Evolutionary conservation across 441 rosid genomes (phyloP).

Genomic region (Gossypium trilobum): DNA sequence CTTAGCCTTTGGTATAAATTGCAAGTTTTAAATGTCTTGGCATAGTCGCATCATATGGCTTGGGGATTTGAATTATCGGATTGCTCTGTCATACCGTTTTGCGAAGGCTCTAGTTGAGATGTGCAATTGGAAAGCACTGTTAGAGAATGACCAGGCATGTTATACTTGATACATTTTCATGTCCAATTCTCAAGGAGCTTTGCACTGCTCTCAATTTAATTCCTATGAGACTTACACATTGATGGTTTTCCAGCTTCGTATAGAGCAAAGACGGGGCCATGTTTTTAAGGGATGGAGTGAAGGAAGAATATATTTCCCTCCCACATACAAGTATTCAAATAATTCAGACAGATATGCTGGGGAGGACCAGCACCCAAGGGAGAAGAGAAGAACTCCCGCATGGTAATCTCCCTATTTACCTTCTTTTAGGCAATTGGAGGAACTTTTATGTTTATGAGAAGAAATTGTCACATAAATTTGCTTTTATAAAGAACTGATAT

Average conservation of each 20-base stretch:
- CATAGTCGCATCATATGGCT: conserved; percentile 89
- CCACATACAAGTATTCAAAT: conserved; percentile 92
- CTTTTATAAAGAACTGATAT: not conserved
- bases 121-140: conserved; percentile 81
- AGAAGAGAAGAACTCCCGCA: conserved; percentile 92
- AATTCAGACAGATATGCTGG: conserved; percentile 90
- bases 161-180: conserved; percentile 8
- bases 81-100: conserved; percentile 69
- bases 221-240: conserved; percentile 14
- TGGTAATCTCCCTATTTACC: conserved; percentile 38
- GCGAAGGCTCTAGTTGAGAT: conserved; percentile 97
- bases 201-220: not conserved
- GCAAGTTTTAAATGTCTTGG: conserved; percentile 14
- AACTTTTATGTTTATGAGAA: not conserved
- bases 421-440: not conserved
- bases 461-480: too few relatives aligned
- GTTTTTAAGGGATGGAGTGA: conserved; percentile 91
- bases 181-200: not conserved
- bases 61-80: conserved; percentile 93
- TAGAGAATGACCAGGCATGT: conserved; percentile 89
- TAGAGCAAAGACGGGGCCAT: conserved; percentile 66
- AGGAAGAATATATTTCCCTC: conserved; percentile 89
- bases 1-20: not conserved
- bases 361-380: conserved; percentile 71
- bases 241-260: conserved; percentile 46